Conservation (phyloP, 352 stramenopile species). For the Globisporangium sylvaticum region DNA sequence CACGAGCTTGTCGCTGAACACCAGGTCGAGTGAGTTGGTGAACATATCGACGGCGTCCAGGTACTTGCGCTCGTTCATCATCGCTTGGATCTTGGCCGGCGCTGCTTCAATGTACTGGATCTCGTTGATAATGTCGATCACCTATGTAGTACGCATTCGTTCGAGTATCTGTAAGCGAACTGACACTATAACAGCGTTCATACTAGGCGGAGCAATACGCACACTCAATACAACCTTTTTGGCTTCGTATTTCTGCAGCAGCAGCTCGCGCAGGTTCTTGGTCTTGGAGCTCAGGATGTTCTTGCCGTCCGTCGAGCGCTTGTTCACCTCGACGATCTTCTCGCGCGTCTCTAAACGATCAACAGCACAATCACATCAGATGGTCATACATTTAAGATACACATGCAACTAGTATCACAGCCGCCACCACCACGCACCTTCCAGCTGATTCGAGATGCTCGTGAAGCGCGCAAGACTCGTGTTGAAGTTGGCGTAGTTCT, state of each 20-base stretch:
- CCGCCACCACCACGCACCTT: slow-evolving; percentile 32
- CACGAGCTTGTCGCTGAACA: slow-evolving; percentile 77
- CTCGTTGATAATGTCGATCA: slow-evolving; percentile 81
- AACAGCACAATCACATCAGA: background rate
- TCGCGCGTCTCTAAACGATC: slow-evolving; percentile 48
- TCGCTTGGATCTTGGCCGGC: slow-evolving; percentile 51
- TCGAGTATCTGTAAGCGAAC: background rate
- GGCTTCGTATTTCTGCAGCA: slow-evolving; percentile 80
- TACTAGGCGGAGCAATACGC: background rate
- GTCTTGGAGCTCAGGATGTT: slow-evolving; percentile 82
- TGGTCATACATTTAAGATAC: background rate
- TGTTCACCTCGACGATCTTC: slow-evolving; percentile 64
- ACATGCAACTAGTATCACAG: background rate
- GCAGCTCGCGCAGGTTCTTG: slow-evolving; percentile 72
- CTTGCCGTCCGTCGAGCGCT: slow-evolving; percentile 69
- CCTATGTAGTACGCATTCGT: slow-evolving; percentile 17
- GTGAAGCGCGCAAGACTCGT: slow-evolving; percentile 78
- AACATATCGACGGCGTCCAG: slow-evolving; percentile 70
- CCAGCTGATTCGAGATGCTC: slow-evolving; percentile 68
- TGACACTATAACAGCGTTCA: background rate
- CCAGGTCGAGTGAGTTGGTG: slow-evolving; percentile 64
- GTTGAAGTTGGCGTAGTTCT: slow-evolving; percentile 85
- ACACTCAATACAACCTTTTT: slow-evolving; percentile 49
- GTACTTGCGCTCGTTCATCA: slow-evolving; percentile 58
- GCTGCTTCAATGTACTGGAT: slow-evolving; percentile 80